These are phyloP conservation scores for Malus domestica DNA, from an alignment of 306 rosid species.

Conservation along the genomic window ASM211411v1 NC_041794.1:36555501-36556000, in stretches of 20 bases:
- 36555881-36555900: not conserved
- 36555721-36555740: no score
- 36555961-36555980: not conserved
- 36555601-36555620: not conserved
- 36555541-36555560: no score
- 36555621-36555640: not conserved
- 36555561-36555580: no score
- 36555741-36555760: no score
- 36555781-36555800: no score
- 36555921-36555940: not conserved
- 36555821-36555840: not conserved
- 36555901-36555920: not conserved
- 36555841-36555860: not conserved
- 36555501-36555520: not conserved
- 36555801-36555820: not conserved
- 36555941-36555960: not conserved
- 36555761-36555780: no score
- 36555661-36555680: not conserved
- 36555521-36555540: not conserved
- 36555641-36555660: not conserved
- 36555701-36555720: no score
- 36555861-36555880: not conserved
- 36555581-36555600: no score
- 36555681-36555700: not conserved
- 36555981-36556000: slow-evolving; percentile 30